Base-by-base conservation (phyloP, 2,329 filamentous ascomycete species). In the Talaromyces sp. region DNA sequence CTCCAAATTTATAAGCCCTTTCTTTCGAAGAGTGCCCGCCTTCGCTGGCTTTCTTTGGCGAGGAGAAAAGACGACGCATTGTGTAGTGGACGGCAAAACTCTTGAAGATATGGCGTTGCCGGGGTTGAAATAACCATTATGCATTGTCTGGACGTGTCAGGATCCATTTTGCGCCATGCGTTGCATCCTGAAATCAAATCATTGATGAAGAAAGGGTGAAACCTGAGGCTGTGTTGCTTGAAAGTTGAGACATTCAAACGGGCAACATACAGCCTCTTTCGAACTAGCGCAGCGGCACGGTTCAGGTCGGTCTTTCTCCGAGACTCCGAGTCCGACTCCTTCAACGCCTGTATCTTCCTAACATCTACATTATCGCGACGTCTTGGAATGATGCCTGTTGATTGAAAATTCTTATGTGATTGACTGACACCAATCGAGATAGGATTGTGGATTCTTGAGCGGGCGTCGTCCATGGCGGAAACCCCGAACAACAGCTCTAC, bases 61-160 rank as follows among this genome's bases (percentile, higher is more conserved):
- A 66, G 65, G 77, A 74, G 57, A 72, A 69, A 62, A 78, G 69
- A 62, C 75, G 71, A 70, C 68, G 75, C 76, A 78, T 78, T 58
- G 68, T 76, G 70, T 64, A 22, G 50, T 56, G 50, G n/a, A 37
- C 33, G 33, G n/a, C 13, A 37, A n/a, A 19, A 19, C 31, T 54
- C 50, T 33, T 35, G 31, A 22, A 35, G 50, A 11, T n/a, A 16
- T 33, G 31, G 16, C 50, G 27, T 31, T 19, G 41, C 19, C 11
- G 8, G 47, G 8, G 37, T 43, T 39, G 45, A 52, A 50, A 62
- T 52, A 22, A 62, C 59, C 60, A 62, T 62, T 35, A 10, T 62
- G 37, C 6, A 7, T 41, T 31, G 6, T 37, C 14, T 35, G 43
- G 14, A 22, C 6, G 14, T 50, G n/a, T 52, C 60, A 62, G 31